phyloP scores from a whole-genome alignment of 2,329 filamentous ascomycete genomes.

The Neopestalotiopsis rosae region DNA sequence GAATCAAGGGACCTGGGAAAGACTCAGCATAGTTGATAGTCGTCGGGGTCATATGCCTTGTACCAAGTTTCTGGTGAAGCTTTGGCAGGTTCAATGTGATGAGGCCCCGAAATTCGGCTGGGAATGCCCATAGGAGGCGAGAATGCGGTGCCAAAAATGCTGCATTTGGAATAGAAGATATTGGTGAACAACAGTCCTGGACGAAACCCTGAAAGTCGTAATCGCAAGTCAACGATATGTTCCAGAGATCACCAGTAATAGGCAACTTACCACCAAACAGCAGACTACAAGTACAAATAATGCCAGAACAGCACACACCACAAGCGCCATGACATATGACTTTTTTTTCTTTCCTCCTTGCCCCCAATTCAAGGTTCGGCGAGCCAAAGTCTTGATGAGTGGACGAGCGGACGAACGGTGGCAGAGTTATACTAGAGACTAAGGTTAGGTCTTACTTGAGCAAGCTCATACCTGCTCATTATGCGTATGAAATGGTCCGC shows the following conservation, averaged over 20 bases:
- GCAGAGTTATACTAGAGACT: not conserved
- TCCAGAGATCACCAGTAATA: not conserved
- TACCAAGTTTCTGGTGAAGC: slow-evolving; percentile 4
- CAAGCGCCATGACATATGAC: not conserved
- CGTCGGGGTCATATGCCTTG: not conserved
- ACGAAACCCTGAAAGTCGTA: not conserved
- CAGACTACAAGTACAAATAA: not conserved
- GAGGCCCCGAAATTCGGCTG: not conserved
- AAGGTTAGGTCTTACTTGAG: not conserved
- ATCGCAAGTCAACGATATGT: not conserved
- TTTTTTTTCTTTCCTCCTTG: not conserved
- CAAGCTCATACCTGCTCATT: not conserved
- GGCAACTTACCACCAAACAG: not conserved
- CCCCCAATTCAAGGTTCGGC: not conserved
- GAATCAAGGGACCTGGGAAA: slow-evolving; percentile 34
- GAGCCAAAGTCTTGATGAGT: not conserved
- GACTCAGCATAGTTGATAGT: not conserved
- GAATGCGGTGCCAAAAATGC: not conserved
- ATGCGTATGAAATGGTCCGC: not conserved
- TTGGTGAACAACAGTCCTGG: not conserved
- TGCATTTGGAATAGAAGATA: slow-evolving; percentile 1
- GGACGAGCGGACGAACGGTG: not conserved
- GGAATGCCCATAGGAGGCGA: slow-evolving; percentile 7
- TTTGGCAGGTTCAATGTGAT: slow-evolving; percentile 2
- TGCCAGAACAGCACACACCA: not conserved